phyloP scores from a whole-genome alignment of 2,329 filamentous ascomycete genomes.

The Penicillium sclerotigenum region DNA sequence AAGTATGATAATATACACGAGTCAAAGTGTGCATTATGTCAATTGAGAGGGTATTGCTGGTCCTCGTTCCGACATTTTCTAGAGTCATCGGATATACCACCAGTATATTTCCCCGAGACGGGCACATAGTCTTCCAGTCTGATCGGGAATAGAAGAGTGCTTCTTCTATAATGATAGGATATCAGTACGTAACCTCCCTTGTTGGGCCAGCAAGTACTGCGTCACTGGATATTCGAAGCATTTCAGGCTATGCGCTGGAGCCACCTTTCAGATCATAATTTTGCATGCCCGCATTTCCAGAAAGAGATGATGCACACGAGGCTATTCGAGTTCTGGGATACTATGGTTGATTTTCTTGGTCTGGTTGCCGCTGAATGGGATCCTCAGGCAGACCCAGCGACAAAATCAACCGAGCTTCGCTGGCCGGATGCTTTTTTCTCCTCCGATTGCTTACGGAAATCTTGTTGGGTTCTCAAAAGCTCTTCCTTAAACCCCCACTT shows the following conservation, averaged over 20 bases:
- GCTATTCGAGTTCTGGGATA: not conserved
- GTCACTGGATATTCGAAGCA: not conserved
- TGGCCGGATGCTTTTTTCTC: conserved; percentile 34
- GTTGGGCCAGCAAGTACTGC: not conserved
- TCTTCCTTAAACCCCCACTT: conserved; percentile 48
- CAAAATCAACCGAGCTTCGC: conserved; percentile 42
- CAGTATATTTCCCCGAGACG: not conserved
- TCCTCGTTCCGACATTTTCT: not conserved
- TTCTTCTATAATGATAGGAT: not conserved
- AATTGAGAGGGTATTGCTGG: not conserved
- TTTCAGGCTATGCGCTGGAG: not conserved
- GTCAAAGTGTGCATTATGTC: not conserved
- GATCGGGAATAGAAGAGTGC: not conserved
- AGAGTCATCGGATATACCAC: not conserved
- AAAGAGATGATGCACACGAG: no score
- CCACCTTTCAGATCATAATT: not conserved
- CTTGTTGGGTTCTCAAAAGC: conserved; percentile 43
- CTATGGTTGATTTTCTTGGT: not conserved
- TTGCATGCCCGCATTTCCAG: not conserved
- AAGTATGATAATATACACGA: not conserved
- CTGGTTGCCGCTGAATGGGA: not conserved
- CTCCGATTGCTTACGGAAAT: conserved; percentile 33
- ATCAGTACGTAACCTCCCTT: not conserved
- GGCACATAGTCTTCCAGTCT: not conserved
- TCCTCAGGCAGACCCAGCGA: conserved; percentile 24